These are phyloP conservation scores for Berberis vulgaris DNA, from an alignment of 164 flowering plant genomes.

Conservation along the genomic window DNA sequence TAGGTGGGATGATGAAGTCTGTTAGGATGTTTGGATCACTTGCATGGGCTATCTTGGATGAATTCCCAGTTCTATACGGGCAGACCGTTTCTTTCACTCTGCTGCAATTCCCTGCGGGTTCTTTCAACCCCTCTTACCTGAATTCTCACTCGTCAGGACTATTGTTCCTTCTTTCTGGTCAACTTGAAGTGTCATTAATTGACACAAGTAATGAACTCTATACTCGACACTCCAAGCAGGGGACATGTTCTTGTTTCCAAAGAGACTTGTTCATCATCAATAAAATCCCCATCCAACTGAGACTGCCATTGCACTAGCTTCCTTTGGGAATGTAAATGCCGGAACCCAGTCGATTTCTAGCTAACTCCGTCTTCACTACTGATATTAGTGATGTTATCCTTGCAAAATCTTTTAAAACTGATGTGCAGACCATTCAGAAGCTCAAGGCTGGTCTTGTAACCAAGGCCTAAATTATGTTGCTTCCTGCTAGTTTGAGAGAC, in stretches of 20 bases:
- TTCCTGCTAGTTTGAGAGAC: neutral
- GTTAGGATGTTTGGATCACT: conserved; percentile 15
- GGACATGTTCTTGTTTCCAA: conserved; percentile 23
- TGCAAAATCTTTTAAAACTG: conserved; percentile 4
- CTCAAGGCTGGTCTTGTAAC: conserved; percentile 5
- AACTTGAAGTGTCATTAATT: conserved; percentile 20
- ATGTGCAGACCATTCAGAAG: neutral
- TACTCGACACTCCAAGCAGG: conserved; percentile 16
- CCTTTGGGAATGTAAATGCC: conserved; percentile 17
- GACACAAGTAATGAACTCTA: conserved; percentile 16
- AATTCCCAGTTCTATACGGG: conserved; percentile 15
- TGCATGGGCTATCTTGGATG: conserved; percentile 7
- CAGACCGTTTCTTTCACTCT: conserved; percentile 18
- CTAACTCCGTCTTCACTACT: conserved; percentile 3
- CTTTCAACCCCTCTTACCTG: conserved; percentile 17
- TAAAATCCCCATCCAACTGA: conserved; percentile 8
- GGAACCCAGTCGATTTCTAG: conserved; percentile 9
- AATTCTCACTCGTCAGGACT: conserved; percentile 17
- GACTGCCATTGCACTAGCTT: conserved; percentile 14
- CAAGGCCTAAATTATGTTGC: neutral
- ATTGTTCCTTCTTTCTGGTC: conserved; percentile 5
- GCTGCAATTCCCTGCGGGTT: conserved; percentile 15
- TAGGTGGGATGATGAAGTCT: conserved; percentile 14
- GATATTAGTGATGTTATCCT: neutral
- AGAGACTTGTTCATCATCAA: conserved; percentile 22